A percentile compares a stretch with the other conserved stretches of the same genome.
These are phyloP conservation scores for Leucogyrophana mollusca DNA, from an alignment of 768 basidiomycete genomes.

Conservation along the genomic window DNA sequence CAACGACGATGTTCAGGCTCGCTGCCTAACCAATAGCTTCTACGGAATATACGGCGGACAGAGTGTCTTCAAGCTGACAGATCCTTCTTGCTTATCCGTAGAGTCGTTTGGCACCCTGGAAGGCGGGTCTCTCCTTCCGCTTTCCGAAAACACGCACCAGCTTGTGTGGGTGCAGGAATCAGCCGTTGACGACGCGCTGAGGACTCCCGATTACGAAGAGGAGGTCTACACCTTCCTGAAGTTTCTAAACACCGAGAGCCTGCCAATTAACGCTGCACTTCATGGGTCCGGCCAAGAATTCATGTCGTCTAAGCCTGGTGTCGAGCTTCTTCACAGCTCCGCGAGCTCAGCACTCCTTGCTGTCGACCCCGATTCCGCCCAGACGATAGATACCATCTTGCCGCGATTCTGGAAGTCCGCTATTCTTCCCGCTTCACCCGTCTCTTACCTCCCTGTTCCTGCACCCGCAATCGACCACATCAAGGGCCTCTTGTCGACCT, in stretches of 20 bases:
- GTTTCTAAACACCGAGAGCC: conserved; percentile 19
- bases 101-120: conserved; percentile 24
- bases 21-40: conserved; percentile 50
- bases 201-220: conserved; percentile 28
- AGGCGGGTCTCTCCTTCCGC: conserved; percentile 25
- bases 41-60: conserved; percentile 56
- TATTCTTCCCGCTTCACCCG: conserved; percentile 51
- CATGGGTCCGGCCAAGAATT: conserved; percentile 1
- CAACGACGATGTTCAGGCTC: conserved; percentile 14
- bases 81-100: conserved; percentile 40
- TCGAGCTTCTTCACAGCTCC: conserved; percentile 44
- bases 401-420: conserved; percentile 75
- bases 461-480: conserved; percentile 52
- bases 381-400: conserved; percentile 56
- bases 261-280: conserved; percentile 9
- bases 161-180: conserved; percentile 65
- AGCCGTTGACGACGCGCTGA: conserved; percentile 46
- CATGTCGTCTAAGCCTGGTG: conserved; percentile 5
- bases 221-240: conserved; percentile 38
- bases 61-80: conserved; percentile 45
- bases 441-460: conserved; percentile 56
- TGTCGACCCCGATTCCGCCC: conserved; percentile 38
- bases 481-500: conserved; percentile 49
- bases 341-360: conserved; percentile 49
- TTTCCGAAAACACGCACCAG: conserved; percentile 30